Evolutionary conservation across 345 rosid species (phyloP).

Genomic region (Eucalyptus cloeziana): DNA sequence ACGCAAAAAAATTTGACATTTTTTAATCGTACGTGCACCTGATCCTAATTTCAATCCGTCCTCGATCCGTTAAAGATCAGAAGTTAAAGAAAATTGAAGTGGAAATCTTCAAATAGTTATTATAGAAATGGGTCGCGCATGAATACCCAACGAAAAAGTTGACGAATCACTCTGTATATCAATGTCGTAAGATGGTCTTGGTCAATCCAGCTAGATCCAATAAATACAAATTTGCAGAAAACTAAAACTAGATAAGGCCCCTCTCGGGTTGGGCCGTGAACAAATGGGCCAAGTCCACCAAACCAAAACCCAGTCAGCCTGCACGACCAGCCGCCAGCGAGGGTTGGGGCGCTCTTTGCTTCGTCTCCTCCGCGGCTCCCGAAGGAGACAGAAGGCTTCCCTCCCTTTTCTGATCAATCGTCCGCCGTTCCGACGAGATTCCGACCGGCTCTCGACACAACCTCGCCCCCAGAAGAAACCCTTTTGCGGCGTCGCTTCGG

Average conservation of each 20-base stretch:
- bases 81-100: background rate
- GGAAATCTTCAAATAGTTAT: background rate
- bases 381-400: background rate
- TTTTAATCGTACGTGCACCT: rapidly evolving
- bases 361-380: background rate
- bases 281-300: background rate
- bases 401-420: background rate
- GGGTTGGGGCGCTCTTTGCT: background rate
- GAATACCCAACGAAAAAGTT: background rate
- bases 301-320: background rate
- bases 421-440: background rate
- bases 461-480: background rate
- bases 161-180: background rate
- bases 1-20: background rate
- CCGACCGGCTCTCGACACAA: no score
- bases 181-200: background rate
- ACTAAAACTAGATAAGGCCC: background rate
- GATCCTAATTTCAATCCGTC: background rate
- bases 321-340: background rate
- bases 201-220: background rate
- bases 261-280: background rate
- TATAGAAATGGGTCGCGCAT: background rate
- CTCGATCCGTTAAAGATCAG: background rate
- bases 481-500: background rate
- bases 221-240: background rate